A percentile compares a stretch with the other conserved stretches of the same genome.
phyloP scores from a whole-genome alignment of 129 eudicot species.

The Tagetes patula region DNA sequence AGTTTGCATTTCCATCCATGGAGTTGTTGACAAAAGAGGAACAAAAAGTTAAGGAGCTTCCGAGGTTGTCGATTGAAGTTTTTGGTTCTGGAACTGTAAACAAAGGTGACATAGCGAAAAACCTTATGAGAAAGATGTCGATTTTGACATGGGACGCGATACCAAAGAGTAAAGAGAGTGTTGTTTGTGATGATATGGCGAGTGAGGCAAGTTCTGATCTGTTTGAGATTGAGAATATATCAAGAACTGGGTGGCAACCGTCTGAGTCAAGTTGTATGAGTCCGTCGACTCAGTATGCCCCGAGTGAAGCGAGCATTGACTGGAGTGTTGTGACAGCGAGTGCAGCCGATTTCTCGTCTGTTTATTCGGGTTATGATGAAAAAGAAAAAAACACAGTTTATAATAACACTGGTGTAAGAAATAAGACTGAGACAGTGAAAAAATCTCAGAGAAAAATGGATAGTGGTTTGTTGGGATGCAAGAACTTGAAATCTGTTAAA shows the following conservation, averaged over 20 bases:
- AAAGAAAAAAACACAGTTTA: constrained; percentile 25
- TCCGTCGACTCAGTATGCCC: constrained; percentile 61
- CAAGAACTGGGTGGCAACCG: constrained; percentile 36
- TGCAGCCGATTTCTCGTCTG: constrained; percentile 66
- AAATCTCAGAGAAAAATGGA: constrained; percentile 30
- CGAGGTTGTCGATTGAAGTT: constrained; percentile 63
- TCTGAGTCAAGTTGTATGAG: constrained; percentile 38
- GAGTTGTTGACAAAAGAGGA: constrained; percentile 12
- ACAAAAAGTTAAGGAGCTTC: constrained; percentile 37
- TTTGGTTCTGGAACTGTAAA: constrained; percentile 45
- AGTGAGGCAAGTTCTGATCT: constrained; percentile 85
- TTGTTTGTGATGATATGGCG: constrained; percentile 55
- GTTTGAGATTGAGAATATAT: constrained; percentile 72
- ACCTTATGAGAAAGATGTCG: constrained; percentile 68
- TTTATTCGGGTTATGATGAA: constrained; percentile 51
- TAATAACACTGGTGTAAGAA: neutral
- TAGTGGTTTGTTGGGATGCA: constrained; percentile 55
- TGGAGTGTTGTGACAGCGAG: constrained; percentile 89
- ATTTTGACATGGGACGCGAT: constrained; percentile 85
- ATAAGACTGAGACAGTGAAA: constrained; percentile 7
- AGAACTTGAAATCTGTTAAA: constrained; percentile 44
- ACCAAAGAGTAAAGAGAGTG: constrained; percentile 52
- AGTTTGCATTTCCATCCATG: constrained; percentile 41
- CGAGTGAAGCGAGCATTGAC: constrained; percentile 75
- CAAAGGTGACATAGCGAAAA: constrained; percentile 52